Conservation (phyloP, 192 early-diverging fungal genomes). For the Coemansia sp. region DNA sequence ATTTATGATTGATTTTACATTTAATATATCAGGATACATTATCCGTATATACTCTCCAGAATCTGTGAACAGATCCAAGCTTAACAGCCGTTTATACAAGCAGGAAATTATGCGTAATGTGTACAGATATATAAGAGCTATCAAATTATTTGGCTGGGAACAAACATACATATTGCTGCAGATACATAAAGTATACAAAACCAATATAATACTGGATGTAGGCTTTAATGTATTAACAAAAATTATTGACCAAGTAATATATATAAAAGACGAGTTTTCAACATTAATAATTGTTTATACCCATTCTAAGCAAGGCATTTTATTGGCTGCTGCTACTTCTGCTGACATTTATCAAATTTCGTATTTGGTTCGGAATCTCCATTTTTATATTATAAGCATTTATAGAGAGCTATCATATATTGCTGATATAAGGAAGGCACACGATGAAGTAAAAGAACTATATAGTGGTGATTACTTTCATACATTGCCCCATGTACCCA, state of each 20-base stretch:
- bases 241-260: background rate
- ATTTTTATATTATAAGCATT: background rate
- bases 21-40: background rate
- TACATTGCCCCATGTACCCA: background rate
- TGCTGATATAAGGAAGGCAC: background rate
- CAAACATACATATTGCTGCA: constrained; percentile 9
- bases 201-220: constrained; percentile 21
- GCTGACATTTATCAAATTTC: constrained; percentile 18
- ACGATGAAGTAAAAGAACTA: background rate
- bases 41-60: background rate
- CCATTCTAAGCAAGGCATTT: background rate
- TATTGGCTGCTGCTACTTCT: constrained; percentile 5
- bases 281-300: constrained; percentile 6
- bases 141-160: constrained; percentile 50
- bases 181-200: background rate
- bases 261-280: background rate
- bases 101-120: background rate
- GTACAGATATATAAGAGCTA: background rate
- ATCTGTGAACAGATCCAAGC: background rate
- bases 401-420: background rate
- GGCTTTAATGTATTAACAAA: constrained; percentile 12
- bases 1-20: background rate
- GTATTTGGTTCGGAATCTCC: background rate
- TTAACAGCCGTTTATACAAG: background rate
- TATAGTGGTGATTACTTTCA: background rate